Evolutionary conservation across 225 moss, liverwort and hornwort genomes (phyloP).

Genomic region (Polytrichum formosum): DNA sequence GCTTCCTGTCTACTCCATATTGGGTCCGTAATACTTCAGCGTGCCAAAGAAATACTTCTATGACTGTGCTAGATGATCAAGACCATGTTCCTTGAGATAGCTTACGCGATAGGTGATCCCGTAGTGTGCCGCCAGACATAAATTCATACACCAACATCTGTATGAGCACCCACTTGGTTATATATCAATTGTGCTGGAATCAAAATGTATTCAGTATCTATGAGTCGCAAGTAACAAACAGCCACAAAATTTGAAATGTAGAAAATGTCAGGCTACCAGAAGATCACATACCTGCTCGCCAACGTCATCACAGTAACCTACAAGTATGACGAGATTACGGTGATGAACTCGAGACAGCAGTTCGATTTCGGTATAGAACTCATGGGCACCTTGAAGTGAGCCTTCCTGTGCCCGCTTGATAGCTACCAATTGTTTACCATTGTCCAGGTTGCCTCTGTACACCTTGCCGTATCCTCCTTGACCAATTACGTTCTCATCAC

Average conservation of each 20-base stretch:
- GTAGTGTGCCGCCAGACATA: slow-evolving; percentile 56
- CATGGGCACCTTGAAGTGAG: slow-evolving; percentile 52
- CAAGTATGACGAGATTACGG: slow-evolving; percentile 56
- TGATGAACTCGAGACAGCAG: slow-evolving; percentile 74
- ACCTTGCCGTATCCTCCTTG: slow-evolving; percentile 77
- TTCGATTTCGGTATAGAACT: slow-evolving; percentile 75
- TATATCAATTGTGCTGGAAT: background rate
- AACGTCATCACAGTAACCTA: slow-evolving; percentile 64
- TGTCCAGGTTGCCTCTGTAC: slow-evolving; percentile 34
- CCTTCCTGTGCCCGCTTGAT: slow-evolving; percentile 64
- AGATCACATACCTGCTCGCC: slow-evolving; percentile 53
- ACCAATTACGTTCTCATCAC: slow-evolving; percentile 30
- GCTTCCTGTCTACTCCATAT: too few relatives aligned
- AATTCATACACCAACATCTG: slow-evolving; percentile 79
- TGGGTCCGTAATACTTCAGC: too few relatives aligned
- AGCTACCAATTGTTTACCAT: slow-evolving; percentile 49
- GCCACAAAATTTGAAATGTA: background rate
- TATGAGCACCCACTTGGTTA: slow-evolving; percentile 1
- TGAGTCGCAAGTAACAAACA: background rate
- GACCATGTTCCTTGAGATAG: background rate
- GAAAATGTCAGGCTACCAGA: background rate
- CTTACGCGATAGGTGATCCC: slow-evolving; percentile 57
- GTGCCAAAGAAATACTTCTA: too few relatives aligned
- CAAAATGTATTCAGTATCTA: background rate
- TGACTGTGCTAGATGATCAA: background rate